Base-by-base conservation (phyloP, 176 grass and related monocot genomes). In the Dendrocalamus sinicus region DNA sequence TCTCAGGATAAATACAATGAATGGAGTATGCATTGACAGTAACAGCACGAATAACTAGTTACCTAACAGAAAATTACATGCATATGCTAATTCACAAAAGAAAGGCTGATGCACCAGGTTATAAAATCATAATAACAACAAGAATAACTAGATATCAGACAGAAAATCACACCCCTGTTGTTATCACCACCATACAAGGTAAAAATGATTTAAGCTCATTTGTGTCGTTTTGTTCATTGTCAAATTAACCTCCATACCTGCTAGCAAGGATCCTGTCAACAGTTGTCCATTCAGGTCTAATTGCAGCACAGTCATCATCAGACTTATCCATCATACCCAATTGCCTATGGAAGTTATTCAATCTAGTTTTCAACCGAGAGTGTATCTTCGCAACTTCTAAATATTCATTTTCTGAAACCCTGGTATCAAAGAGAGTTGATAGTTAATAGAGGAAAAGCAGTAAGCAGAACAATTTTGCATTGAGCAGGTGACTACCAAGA, bases 271-370 rank as follows among this genome's bases (percentile, higher is more conserved):
- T 94, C 78, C 94, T 91, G 69, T 99, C 94, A 63, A 99, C 94
- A 76, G 92, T 88, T 32, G 92, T 99, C 97, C 97, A 99, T 84
- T 99, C 97, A 59, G 94, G 89, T 85, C 97, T 91, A 74, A 99
- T 90, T 32, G 94, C 78, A 87, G 84, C 85, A 82, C 47, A 94
- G n/a, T 99, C 97, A 68, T 99, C 97, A 52, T 96, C 97, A 82
- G 86, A 88, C 62, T 90, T 99, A 59, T 96, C 90, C 55, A 87
- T 66, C 13, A 62, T 81, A 74, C 96, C 97, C 53, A 86, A 46
- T 63, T 94, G 94, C 72, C 69, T 94, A 71, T 88, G 85, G 81
- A 96, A 99, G 63, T 91, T 96, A 78, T 93, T 99, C 77, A 99
- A 79, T 74, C 97, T 94, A 54, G 87, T 95, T 86, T 96, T 99